Conservation (phyloP, 176 grass and related monocot genomes). For the Ananas comosus region DNA sequence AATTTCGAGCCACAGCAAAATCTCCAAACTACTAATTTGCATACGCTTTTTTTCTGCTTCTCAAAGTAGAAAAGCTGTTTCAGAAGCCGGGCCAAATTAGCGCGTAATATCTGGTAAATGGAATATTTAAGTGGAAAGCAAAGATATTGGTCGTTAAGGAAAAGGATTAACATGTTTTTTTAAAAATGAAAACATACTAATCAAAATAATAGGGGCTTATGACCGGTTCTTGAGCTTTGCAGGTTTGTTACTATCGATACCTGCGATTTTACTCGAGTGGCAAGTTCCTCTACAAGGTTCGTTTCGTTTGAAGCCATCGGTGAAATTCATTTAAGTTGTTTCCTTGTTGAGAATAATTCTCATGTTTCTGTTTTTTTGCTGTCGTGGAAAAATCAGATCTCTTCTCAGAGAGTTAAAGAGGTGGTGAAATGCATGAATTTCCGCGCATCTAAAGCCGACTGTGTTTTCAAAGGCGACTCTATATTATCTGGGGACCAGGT, state of each 20-base stretch:
- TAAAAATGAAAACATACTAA: too few relatives aligned
- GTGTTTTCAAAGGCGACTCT: slow-evolving; percentile 91
- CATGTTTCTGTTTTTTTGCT: background rate
- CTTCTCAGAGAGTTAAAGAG: slow-evolving; percentile 80
- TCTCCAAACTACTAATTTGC: too few relatives aligned
- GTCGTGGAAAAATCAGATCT: slow-evolving; percentile 42
- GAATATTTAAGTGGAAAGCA: too few relatives aligned
- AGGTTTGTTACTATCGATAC: slow-evolving; percentile 95
- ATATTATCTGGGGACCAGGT: slow-evolving; percentile 62
- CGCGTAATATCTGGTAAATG: too few relatives aligned
- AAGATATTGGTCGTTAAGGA: too few relatives aligned
- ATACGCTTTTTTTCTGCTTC: too few relatives aligned
- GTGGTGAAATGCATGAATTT: slow-evolving; percentile 93
- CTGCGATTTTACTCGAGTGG: slow-evolving; percentile 82
- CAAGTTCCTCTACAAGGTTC: slow-evolving; percentile 91
- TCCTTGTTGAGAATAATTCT: background rate
- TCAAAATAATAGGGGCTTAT: background rate
- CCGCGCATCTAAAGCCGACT: slow-evolving; percentile 65
- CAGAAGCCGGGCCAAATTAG: too few relatives aligned
- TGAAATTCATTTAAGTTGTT: too few relatives aligned
- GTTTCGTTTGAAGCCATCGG: too few relatives aligned
- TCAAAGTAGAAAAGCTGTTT: background rate
- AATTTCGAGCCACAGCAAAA: too few relatives aligned
- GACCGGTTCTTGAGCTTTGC: slow-evolving; percentile 6
- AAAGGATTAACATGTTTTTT: too few relatives aligned